Evolutionary conservation across 2,329 filamentous ascomycete species (phyloP), one percentile per base, ranked within the genome.

Genomic region (Alternaria sp.): DNA sequence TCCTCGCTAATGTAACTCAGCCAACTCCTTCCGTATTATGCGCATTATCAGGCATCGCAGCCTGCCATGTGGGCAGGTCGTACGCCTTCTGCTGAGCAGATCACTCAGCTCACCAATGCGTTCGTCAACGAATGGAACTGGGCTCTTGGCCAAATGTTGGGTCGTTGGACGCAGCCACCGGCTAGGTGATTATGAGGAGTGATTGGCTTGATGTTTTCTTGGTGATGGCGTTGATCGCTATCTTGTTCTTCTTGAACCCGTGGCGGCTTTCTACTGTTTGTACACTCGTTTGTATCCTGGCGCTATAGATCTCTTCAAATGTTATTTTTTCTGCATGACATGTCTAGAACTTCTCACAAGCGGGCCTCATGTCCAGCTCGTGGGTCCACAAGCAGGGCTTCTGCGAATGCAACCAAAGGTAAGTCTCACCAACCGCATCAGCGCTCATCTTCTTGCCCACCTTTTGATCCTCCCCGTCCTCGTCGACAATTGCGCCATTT

Each of bases 31-130:
- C 74, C 84, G 0, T 81, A 83, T 38, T 90, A 89, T 69, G 88
- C 90, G 0, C 81, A 83, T 34, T 74, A 81, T 12, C 88, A 92
- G 70, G 87, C 90, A 0, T 79, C 81, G 14, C 86, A 85, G 66
- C 87, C 86, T 4, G 85, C 87, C 57, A 93, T 92, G 88, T 93
- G 90, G 90, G 89, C 86, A 47, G 85, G 83, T 1, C 81, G 81
- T 34, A 75, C 80, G 26, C 89, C 90, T 0, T 81, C 84, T 2
- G 72, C 80, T 1, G 84, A 86, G 2, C 85, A 89, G 58, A 81
- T 87, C 1, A 78, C 83, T 5, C 84, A 88, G 74, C 83, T 93
- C 32, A 82, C 87, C 1, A 81, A 80, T 36, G 89, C 86, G 54
- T 91, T 91, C 71, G 83, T 86, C 65, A 81, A 81, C 24, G 90